phyloP scores from a whole-genome alignment of 768 basidiomycete genomes.

The Obba rivulosa region DNA sequence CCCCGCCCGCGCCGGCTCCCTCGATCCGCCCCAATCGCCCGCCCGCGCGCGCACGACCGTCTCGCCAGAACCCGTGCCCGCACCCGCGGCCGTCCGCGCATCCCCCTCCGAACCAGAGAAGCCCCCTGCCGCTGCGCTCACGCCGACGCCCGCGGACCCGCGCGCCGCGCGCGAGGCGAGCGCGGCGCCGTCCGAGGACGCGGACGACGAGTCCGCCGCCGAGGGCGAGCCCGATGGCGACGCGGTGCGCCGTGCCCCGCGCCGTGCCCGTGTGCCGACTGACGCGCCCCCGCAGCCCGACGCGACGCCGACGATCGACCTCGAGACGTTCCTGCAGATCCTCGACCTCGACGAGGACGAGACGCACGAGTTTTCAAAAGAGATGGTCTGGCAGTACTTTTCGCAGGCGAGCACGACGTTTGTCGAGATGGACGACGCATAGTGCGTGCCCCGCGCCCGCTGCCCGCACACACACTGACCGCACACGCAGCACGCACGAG shows the following conservation, averaged over 20 bases:
- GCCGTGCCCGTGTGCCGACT: constrained; percentile 3
- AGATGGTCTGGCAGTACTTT: constrained; percentile 79
- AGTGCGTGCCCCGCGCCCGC: constrained; percentile 52
- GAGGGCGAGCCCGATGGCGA: constrained; percentile 7
- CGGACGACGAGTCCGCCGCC: background rate
- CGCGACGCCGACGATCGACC: constrained; percentile 52
- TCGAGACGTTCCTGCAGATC: constrained; percentile 80
- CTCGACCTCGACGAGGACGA: constrained; percentile 91
- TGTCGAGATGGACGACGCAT: constrained; percentile 63
- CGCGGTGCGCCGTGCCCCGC: constrained; percentile 3
- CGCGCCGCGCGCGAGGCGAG: background rate
- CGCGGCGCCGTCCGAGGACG: no score
- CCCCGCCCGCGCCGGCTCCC: background rate
- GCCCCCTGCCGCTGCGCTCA: background rate
- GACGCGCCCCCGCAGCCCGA: constrained; percentile 9
- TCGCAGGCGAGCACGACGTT: constrained; percentile 77
- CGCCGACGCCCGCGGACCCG: constrained; percentile 1
- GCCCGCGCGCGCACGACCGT: constrained; percentile 1
- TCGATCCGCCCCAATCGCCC: no score
- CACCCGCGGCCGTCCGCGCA: background rate
- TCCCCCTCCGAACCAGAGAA: no score
- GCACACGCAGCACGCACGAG: constrained; percentile 39
- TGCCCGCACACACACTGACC: background rate
- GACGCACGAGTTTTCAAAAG: constrained; percentile 65
- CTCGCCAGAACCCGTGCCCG: constrained; percentile 1